Percentiles rank a stretch among this genome's conserved stretches.
phyloP scores from a whole-genome alignment of 495 filamentous ascomycete genomes.

The Gamarada debralockiae region DNA sequence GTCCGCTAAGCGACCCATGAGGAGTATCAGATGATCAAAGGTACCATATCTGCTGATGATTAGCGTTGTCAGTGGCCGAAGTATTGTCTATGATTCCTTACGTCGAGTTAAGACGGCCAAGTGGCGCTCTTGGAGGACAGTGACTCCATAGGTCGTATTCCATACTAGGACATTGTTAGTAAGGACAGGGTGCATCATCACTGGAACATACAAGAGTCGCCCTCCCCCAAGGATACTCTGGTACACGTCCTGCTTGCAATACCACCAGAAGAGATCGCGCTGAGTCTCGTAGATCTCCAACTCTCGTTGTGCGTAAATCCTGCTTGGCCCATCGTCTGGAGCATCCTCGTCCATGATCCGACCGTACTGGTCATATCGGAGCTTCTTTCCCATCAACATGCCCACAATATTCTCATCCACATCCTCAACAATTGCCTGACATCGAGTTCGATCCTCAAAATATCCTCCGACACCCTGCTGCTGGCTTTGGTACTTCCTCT shows the following conservation, averaged over 20 bases:
- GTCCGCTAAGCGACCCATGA: conserved; percentile 77
- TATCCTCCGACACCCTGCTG: conserved; percentile 12
- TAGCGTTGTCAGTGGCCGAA: neutral
- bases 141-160: conserved; percentile 76
- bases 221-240: conserved; percentile 89
- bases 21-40: conserved; percentile 77
- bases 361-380: conserved; percentile 20
- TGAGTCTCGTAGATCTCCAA: conserved; percentile 75
- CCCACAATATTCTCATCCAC: conserved; percentile 33
- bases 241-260: conserved; percentile 85
- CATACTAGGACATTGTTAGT: conserved; percentile 48
- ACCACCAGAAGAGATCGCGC: conserved; percentile 96
- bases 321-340: conserved; percentile 2
- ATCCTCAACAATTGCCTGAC: conserved; percentile 23
- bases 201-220: conserved; percentile 64
- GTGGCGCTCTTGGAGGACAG: conserved; percentile 76
- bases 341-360: conserved; percentile 13
- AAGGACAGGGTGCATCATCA: neutral
- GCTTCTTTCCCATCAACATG: conserved; percentile 28
- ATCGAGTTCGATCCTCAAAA: conserved; percentile 25
- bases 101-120: conserved; percentile 75
- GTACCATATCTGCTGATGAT: conserved; percentile 59
- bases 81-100: conserved; percentile 28
- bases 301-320: conserved; percentile 60
- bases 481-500: conserved; percentile 9